These are phyloP conservation scores for Kazachstania africana DNA, from an alignment of 805 yeast genomes.

Conservation along the genomic window DNA sequence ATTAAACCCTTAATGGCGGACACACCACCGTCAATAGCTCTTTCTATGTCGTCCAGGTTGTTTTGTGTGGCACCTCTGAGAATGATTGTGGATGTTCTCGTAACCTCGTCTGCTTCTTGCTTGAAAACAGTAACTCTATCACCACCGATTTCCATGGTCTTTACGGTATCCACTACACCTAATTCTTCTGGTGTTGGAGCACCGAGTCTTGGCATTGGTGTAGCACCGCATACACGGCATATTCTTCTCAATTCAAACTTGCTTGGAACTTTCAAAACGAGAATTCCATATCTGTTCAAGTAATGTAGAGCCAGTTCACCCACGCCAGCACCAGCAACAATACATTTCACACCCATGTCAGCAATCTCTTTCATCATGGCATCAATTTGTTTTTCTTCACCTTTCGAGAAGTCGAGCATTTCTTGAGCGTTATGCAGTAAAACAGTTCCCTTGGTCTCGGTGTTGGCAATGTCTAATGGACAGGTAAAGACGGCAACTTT, in stretches of 20 bases:
- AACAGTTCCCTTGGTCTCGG: slow-evolving; percentile 98
- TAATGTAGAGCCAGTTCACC: slow-evolving; percentile 92
- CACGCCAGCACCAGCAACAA: slow-evolving; percentile 87
- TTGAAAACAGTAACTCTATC: slow-evolving; percentile 91
- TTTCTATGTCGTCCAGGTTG: slow-evolving; percentile 84
- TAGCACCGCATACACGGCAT: slow-evolving; percentile 94
- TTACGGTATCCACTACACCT: slow-evolving; percentile 79
- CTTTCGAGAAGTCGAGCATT: slow-evolving; percentile 90
- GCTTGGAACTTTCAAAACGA: slow-evolving; percentile 82
- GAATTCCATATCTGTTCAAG: slow-evolving; percentile 71
- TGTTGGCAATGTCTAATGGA: slow-evolving; percentile 87
- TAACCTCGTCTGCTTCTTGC: slow-evolving; percentile 48
- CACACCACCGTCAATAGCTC: slow-evolving; percentile 96
- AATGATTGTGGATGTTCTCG: slow-evolving; percentile 86
- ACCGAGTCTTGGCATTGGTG: slow-evolving; percentile 87
- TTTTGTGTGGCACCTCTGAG: slow-evolving; percentile 95
- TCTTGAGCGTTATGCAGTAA: slow-evolving; percentile 91
- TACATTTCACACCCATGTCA: slow-evolving; percentile 77
- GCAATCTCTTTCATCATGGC: slow-evolving; percentile 69
- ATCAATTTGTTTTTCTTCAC: slow-evolving; percentile 91
- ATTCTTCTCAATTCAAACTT: slow-evolving; percentile 90
- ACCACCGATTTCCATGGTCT: slow-evolving; percentile 91
- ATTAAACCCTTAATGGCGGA: slow-evolving; percentile 81
- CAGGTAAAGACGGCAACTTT: slow-evolving; percentile 90
- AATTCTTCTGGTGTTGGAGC: slow-evolving; percentile 93